Conservation (phyloP, 805 yeast species). For the Lachancea sp. region DNA sequence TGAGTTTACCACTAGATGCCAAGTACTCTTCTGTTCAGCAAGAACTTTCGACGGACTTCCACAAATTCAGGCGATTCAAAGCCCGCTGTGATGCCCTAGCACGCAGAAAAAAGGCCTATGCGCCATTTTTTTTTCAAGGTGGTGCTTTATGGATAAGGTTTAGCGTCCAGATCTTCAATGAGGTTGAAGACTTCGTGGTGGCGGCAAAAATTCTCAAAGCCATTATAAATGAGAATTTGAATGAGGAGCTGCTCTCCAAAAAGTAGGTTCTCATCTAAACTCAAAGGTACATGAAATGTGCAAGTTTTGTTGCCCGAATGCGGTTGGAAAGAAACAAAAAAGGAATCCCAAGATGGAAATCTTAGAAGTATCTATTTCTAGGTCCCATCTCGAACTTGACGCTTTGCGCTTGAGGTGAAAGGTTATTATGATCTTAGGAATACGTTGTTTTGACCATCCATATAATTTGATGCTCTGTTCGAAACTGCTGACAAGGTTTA, state of each 20-base stretch:
- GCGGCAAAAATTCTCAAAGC: slow-evolving; percentile 39
- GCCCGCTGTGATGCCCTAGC: slow-evolving; percentile 20
- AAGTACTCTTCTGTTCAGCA: slow-evolving; percentile 10
- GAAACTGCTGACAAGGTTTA: too few species aligned
- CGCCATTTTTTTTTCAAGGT: slow-evolving; percentile 42
- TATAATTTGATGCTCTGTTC: too few species aligned
- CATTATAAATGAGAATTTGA: slow-evolving; percentile 24
- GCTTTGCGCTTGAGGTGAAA: too few species aligned
- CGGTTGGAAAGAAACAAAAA: too few species aligned
- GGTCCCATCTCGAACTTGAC: too few species aligned
- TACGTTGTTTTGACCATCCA: too few species aligned
- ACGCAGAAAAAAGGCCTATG: slow-evolving; percentile 38
- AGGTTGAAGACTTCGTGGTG: slow-evolving; percentile 44
- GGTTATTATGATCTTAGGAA: too few species aligned
- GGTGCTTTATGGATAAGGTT: slow-evolving; percentile 42
- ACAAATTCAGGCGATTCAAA: slow-evolving; percentile 14
- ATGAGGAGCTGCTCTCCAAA: slow-evolving; percentile 3
- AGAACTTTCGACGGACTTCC: slow-evolving; percentile 15
- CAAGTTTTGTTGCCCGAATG: too few species aligned
- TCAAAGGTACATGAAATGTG: too few species aligned
- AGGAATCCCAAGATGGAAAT: too few species aligned
- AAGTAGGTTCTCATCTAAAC: neutral
- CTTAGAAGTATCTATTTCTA: too few species aligned
- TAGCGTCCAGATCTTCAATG: slow-evolving; percentile 57
- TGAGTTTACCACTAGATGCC: slow-evolving; percentile 36